Percentiles rank a stretch among this genome's conserved stretches.
Evolutionary conservation across 2,329 filamentous ascomycete species (phyloP).

Genomic region (Xylaria digitata): DNA sequence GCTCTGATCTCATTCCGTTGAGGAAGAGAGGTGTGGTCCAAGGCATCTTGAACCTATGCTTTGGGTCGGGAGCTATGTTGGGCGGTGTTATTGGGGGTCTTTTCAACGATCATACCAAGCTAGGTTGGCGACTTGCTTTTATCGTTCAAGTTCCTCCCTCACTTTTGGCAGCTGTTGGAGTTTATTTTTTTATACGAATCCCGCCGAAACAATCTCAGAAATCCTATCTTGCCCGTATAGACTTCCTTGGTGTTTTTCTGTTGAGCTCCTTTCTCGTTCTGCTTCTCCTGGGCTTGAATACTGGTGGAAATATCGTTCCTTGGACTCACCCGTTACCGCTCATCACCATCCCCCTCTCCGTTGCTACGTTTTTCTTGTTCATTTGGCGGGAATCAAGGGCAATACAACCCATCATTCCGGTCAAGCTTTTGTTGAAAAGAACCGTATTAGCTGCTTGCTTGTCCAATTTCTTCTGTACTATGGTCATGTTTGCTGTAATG

Average conservation of each 20-base stretch:
- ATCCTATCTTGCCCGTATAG: slow-evolving; percentile 28
- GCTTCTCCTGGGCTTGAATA: slow-evolving; percentile 19
- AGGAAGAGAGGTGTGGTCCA: slow-evolving; percentile 22
- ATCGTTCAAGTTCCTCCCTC: slow-evolving; percentile 24
- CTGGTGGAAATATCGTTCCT: slow-evolving; percentile 22
- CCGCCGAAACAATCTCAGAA: slow-evolving; percentile 27
- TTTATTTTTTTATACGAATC: slow-evolving; percentile 23
- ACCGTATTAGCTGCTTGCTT: slow-evolving; percentile 20
- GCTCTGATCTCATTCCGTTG: slow-evolving; percentile 25
- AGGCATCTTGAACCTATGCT: slow-evolving; percentile 27
- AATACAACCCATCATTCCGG: slow-evolving; percentile 21
- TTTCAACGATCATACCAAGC: slow-evolving; percentile 15
- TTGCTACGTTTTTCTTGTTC: slow-evolving; percentile 4
- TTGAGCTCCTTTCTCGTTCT: slow-evolving; percentile 1
- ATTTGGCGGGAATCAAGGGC: slow-evolving; percentile 18
- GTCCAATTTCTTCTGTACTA: slow-evolving; percentile 22
- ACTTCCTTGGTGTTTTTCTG: slow-evolving; percentile 29
- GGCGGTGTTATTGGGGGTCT: slow-evolving; percentile 18
- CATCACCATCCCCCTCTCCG: slow-evolving; percentile 8
- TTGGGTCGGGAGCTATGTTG: slow-evolving; percentile 20
- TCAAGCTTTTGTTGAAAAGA: slow-evolving; percentile 20
- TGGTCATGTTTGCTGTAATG: slow-evolving; percentile 15
- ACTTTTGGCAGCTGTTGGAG: slow-evolving; percentile 13
- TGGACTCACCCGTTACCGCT: slow-evolving; percentile 25
- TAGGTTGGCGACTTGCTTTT: slow-evolving; percentile 25